These are phyloP conservation scores for Tolypocladium sp. DNA, from an alignment of 2,329 filamentous ascomycete species.

Conservation along the genomic window DNA sequence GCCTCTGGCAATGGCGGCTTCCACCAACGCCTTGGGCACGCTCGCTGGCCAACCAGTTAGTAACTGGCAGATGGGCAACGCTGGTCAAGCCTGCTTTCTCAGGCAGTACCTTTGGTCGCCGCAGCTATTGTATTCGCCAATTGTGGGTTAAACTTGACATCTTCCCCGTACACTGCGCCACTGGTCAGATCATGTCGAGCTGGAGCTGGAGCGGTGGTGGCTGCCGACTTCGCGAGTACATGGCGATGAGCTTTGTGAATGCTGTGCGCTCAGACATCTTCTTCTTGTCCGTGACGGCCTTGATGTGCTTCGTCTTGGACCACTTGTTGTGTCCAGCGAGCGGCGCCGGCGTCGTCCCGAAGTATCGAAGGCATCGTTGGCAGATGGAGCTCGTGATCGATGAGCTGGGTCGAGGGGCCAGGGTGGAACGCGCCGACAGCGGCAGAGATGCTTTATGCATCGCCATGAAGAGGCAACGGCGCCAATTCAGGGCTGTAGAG, in stretches of 20 bases:
- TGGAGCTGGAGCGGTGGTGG: background rate
- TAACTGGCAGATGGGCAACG: background rate
- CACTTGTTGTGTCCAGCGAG: constrained; percentile 80
- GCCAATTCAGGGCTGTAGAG: background rate
- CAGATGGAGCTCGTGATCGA: constrained; percentile 23
- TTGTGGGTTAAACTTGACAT: constrained; percentile 65
- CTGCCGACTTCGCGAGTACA: constrained; percentile 61
- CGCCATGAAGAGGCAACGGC: background rate
- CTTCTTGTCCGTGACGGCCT: constrained; percentile 73
- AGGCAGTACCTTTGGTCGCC: constrained; percentile 62
- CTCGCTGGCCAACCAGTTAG: constrained; percentile 35
- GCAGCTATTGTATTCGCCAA: constrained; percentile 62
- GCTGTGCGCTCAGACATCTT: constrained; percentile 63
- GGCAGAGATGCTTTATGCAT: background rate
- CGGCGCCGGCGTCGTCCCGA: constrained; percentile 33
- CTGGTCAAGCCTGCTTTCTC: background rate
- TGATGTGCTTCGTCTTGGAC: constrained; percentile 95
- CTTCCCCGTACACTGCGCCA: constrained; percentile 59
- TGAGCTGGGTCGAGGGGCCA: background rate
- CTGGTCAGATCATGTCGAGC: constrained; percentile 3
- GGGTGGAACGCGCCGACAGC: background rate
- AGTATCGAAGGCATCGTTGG: constrained; percentile 36
- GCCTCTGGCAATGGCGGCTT: constrained; percentile 77
- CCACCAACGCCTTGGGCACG: constrained; percentile 77
- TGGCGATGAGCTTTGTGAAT: constrained; percentile 64